Percentiles rank a stretch among this genome's conserved stretches.
These are phyloP conservation scores for Bigelowiella natans DNA, from an alignment of 78 protist genomes.

Conservation along the genomic window DNA sequence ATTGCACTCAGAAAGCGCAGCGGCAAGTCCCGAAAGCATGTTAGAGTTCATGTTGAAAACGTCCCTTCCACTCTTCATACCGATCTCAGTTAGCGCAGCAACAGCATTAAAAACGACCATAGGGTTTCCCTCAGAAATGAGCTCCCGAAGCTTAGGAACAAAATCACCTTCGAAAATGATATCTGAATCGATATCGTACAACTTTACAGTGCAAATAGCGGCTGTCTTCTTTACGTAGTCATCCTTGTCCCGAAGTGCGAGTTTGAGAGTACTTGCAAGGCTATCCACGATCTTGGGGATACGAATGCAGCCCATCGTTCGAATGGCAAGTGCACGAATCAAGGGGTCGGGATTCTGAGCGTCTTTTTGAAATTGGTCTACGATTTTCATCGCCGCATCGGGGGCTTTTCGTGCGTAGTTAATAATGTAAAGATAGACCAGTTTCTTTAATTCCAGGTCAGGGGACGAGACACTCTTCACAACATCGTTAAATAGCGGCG, in stretches of 20 bases:
- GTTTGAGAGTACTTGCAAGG: slow-evolving; percentile 62
- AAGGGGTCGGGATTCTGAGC: slow-evolving; percentile 83
- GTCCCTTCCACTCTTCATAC: slow-evolving; percentile 32
- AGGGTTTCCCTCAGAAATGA: slow-evolving; percentile 87
- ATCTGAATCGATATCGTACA: slow-evolving; percentile 79
- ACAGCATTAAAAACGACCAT: slow-evolving; percentile 96
- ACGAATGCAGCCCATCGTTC: slow-evolving; percentile 98
- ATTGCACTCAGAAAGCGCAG: slow-evolving; percentile 72
- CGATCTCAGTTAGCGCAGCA: slow-evolving; percentile 84
- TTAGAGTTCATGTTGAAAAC: slow-evolving; percentile 42
- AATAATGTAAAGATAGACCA: slow-evolving; percentile 95
- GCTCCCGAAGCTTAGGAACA: slow-evolving; percentile 64
- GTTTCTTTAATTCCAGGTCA: slow-evolving; percentile 91
- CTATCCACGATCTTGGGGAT: slow-evolving; percentile 84
- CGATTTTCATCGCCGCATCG: slow-evolving; percentile 93
- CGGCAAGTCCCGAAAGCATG: slow-evolving; percentile 63
- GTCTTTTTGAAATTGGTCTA: slow-evolving; percentile 84
- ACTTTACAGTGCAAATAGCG: slow-evolving; percentile 93
- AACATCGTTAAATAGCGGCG: slow-evolving; percentile 72
- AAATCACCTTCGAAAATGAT: slow-evolving; percentile 60
- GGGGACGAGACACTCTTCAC: slow-evolving; percentile 9
- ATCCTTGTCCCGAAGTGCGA: not conserved
- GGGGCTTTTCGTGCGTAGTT: slow-evolving; percentile 94
- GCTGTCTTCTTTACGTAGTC: slow-evolving; percentile 86
- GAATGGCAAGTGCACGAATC: slow-evolving; percentile 93